phyloP scores from a whole-genome alignment of 2,329 filamentous ascomycete genomes.

The Cladosporium velox region DNA sequence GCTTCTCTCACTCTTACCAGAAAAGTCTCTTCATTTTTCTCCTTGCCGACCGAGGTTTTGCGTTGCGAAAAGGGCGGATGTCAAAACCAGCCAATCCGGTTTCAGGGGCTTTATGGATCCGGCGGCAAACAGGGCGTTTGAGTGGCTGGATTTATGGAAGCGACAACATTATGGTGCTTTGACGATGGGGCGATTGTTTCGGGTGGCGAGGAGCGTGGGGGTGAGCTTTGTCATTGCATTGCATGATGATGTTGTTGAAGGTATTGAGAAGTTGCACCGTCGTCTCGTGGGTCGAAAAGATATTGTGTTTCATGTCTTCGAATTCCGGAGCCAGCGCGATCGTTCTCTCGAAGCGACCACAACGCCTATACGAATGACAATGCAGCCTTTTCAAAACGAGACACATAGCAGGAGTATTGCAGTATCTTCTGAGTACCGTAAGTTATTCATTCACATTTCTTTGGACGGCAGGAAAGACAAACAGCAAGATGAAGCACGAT shows the following conservation, averaged over 20 bases:
- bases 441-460: not conserved
- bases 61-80: not conserved
- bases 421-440: not conserved
- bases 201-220: not conserved
- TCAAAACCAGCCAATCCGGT: slow-evolving; percentile 14
- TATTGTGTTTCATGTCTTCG: not conserved
- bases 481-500: not conserved
- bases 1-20: not conserved
- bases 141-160: not conserved
- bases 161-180: not conserved
- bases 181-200: not conserved
- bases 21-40: not conserved
- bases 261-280: not conserved
- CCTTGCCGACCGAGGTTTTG: not conserved
- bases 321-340: not conserved
- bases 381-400: not conserved
- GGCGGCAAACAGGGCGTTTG: not conserved
- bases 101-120: not conserved
- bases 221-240: not conserved
- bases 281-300: not conserved
- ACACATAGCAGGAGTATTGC: not conserved
- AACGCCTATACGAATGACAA: not conserved
- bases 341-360: not conserved
- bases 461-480: not conserved
- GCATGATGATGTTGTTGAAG: not conserved